Percentiles rank a stretch among this genome's conserved stretches.
phyloP scores from a whole-genome alignment of 495 filamentous ascomycete species.

The Pyrenula aspistea region DNA sequence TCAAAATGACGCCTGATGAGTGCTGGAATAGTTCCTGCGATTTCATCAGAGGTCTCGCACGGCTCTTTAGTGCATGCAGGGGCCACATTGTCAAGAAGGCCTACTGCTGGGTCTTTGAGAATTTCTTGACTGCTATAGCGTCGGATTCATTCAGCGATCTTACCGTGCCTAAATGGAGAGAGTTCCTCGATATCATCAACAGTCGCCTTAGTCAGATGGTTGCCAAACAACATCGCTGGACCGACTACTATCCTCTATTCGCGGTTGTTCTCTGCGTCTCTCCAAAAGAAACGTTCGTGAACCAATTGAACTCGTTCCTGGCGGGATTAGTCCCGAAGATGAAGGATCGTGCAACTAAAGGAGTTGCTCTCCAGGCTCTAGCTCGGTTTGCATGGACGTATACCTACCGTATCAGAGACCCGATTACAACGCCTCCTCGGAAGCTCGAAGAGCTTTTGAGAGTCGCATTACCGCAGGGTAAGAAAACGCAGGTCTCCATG shows the following conservation, averaged over 20 bases:
- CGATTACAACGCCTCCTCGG: slow-evolving; percentile 49
- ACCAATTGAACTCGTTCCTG: slow-evolving; percentile 75
- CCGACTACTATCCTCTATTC: slow-evolving; percentile 72
- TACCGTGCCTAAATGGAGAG: slow-evolving; percentile 68
- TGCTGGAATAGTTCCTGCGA: slow-evolving; percentile 80
- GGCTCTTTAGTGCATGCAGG: slow-evolving; percentile 71
- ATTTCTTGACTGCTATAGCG: slow-evolving; percentile 78
- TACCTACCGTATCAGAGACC: slow-evolving; percentile 71
- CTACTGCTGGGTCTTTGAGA: slow-evolving; percentile 84
- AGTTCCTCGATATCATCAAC: slow-evolving; percentile 66
- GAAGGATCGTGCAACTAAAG: slow-evolving; percentile 70
- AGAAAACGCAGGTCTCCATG: slow-evolving; percentile 63
- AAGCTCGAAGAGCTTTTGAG: slow-evolving; percentile 82
- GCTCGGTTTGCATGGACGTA: slow-evolving; percentile 95
- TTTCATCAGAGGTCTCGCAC: slow-evolving; percentile 69
- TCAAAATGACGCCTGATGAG: slow-evolving; percentile 56
- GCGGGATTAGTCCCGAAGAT: slow-evolving; percentile 61
- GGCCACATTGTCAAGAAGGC: slow-evolving; percentile 83
- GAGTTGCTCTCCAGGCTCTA: slow-evolving; percentile 75
- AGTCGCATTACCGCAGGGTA: slow-evolving; percentile 66
- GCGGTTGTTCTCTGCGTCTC: slow-evolving; percentile 80
- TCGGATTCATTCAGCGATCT: slow-evolving; percentile 62
- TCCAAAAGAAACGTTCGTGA: slow-evolving; percentile 65
- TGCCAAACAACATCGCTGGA: slow-evolving; percentile 83
- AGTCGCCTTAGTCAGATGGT: slow-evolving; percentile 70